Evolutionary conservation across 352 stramenopile species (phyloP).

Genomic region (Pythium sp.): DNA sequence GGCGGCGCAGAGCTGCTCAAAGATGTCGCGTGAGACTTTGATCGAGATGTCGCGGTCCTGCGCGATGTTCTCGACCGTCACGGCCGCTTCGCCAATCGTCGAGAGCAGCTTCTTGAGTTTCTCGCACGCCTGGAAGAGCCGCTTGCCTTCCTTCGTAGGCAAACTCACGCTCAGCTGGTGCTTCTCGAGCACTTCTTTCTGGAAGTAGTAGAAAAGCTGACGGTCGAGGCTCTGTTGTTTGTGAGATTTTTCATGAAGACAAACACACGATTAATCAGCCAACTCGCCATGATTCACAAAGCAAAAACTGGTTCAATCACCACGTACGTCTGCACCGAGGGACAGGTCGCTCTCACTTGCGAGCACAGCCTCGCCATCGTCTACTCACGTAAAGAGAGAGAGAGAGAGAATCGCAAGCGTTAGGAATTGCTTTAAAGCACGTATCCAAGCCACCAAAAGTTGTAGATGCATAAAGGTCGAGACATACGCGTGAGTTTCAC

Average conservation of each 20-base stretch:
- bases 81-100: slow-evolving; percentile 73
- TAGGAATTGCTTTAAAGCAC: too few relatives aligned
- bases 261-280: neutral
- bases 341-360: slow-evolving; percentile 48
- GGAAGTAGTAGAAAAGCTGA: slow-evolving; percentile 79
- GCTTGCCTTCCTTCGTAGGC: slow-evolving; percentile 77
- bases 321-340: slow-evolving; percentile 54
- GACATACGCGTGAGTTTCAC: slow-evolving; percentile 60
- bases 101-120: slow-evolving; percentile 90
- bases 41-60: slow-evolving; percentile 82
- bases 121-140: slow-evolving; percentile 84
- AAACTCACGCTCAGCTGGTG: slow-evolving; percentile 49
- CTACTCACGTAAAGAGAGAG: slow-evolving; percentile 12
- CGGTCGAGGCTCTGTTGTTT: slow-evolving; percentile 58
- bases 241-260: neutral
- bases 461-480: neutral
- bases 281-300: neutral
- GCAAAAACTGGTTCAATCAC: too few relatives aligned
- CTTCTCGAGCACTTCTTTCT: slow-evolving; percentile 56
- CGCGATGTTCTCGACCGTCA: slow-evolving; percentile 83
- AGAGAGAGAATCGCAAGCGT: neutral
- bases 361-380: slow-evolving; percentile 50
- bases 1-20: slow-evolving; percentile 59
- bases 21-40: slow-evolving; percentile 62
- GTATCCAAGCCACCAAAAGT: too few relatives aligned